Conservation (phyloP, 805 yeast genomes). For the Clavispora asparagi region DNA sequence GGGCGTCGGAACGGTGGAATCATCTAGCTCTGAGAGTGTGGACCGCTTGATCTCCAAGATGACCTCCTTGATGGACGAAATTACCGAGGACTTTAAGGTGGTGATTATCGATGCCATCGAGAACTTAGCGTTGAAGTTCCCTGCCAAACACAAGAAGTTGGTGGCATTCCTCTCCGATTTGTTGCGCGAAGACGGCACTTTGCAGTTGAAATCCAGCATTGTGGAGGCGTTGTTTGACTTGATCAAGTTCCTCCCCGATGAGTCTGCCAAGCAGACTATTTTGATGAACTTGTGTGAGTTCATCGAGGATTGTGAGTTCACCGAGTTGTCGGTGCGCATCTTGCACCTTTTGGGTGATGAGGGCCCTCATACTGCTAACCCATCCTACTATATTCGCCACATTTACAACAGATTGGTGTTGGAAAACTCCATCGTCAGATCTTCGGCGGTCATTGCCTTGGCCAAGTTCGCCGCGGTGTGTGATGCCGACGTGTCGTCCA, state of each 20-base stretch:
- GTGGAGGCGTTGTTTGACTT: constrained; percentile 92
- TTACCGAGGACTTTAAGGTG: constrained; percentile 91
- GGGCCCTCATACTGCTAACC: constrained; percentile 83
- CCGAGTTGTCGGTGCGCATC: constrained; percentile 89
- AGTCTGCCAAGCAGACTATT: constrained; percentile 70
- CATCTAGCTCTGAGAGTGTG: constrained; percentile 53
- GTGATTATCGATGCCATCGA: constrained; percentile 94
- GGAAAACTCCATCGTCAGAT: constrained; percentile 91
- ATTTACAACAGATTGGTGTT: constrained; percentile 94
- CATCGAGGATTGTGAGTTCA: constrained; percentile 96
- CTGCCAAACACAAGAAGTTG: constrained; percentile 80
- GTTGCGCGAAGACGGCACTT: constrained; percentile 88
- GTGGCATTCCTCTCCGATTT: constrained; percentile 76
- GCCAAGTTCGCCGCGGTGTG: constrained; percentile 83
- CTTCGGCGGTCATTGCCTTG: constrained; percentile 90
- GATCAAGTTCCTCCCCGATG: constrained; percentile 73
- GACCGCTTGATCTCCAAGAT: constrained; percentile 86
- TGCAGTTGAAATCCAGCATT: constrained; percentile 76
- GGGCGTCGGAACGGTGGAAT: constrained; percentile 51
- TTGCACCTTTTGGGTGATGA: constrained; percentile 89
- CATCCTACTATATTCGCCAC: constrained; percentile 89
- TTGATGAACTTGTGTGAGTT: constrained; percentile 90
- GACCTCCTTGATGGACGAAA: constrained; percentile 84
- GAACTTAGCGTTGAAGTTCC: constrained; percentile 88
- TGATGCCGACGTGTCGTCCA: constrained; percentile 60